Evolutionary conservation across 495 filamentous ascomycete species (phyloP), one percentile per base, ranked within the genome.

Genomic region (Aspergillus diversus): DNA sequence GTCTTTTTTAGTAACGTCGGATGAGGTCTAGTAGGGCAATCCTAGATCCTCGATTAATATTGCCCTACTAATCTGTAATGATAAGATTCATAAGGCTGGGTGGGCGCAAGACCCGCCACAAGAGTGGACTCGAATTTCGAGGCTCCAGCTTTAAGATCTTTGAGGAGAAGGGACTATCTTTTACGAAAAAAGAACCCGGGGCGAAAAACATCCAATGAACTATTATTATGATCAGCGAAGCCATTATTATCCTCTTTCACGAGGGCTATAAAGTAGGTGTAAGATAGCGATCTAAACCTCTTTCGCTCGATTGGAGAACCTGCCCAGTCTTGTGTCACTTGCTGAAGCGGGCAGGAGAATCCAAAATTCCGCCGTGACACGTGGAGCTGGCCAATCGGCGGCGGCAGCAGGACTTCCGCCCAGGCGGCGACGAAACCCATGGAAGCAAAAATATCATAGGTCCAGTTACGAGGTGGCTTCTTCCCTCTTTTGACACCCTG

Each of bases 391-490:
- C 69, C 69, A 71, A 71, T 71, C 51, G 56, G 46, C 55, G 35
- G 48, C 35, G 50, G 34, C 63, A 55, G 21, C 52, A 47, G 34
- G 21, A 32, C 33, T 52, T 60, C 56, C 59, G 51, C 39, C 63
- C 55, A 33, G 32, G 39, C 49, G 49, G 70, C 71, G 76, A 75
- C 74, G 75, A 76, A 74, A 63, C 67, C 69, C 62, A 66, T 68
- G 69, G 71, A 70, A 72, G 63, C 65, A 61, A 73, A 71, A 62
- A 70, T 70, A 70, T 75, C 16, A 21, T 31, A 21, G n/a, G 11
- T 4, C 67, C 69, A 65, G 66, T 69, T 27, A 27, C 61, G 72
- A 76, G 73, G 77, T 81, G 78, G 78, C 78, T 74, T 81, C 75
- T 80, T 80, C 64, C 37, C 57, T 60, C 33, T 27, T 65, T 54